phyloP scores from a whole-genome alignment of 768 basidiomycete genomes.

The Boletus sensibilis region DNA sequence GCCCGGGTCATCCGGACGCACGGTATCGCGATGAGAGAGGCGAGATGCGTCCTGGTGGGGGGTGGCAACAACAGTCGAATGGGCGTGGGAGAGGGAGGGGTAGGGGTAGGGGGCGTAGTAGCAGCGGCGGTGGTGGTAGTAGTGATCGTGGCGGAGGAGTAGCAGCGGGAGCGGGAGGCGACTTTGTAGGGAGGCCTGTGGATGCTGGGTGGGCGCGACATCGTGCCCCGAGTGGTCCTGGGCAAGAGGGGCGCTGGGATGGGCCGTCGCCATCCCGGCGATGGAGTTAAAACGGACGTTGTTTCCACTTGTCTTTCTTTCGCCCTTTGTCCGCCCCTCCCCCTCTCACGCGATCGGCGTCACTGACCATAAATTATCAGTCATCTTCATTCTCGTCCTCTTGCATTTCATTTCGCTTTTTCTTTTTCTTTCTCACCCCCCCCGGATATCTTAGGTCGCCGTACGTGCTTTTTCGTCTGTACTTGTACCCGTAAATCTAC shows the following conservation, averaged over 20 bases:
- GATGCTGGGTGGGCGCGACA: slow-evolving; percentile 41
- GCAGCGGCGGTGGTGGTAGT: slow-evolving; percentile 1
- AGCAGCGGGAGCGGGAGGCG: slow-evolving; percentile 7
- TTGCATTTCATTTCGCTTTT: neutral
- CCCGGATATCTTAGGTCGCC: slow-evolving; percentile 9
- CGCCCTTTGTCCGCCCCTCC: neutral
- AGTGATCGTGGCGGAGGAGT: neutral
- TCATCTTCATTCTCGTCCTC: slow-evolving; percentile 12
- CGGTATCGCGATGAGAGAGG: slow-evolving; percentile 34
- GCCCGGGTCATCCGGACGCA: slow-evolving; percentile 11
- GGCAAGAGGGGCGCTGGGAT: slow-evolving; percentile 27
- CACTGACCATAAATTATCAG: slow-evolving; percentile 30
- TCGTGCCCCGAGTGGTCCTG: slow-evolving; percentile 23
- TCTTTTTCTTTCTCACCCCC: neutral
- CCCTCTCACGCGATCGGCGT: neutral
- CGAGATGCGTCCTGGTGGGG: slow-evolving; percentile 31
- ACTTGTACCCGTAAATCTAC: slow-evolving; percentile 15
- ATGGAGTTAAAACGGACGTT: slow-evolving; percentile 14
- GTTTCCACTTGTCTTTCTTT: neutral
- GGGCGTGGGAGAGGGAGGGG: slow-evolving; percentile 36
- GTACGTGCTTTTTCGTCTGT: slow-evolving; percentile 8
- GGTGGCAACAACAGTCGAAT: slow-evolving; percentile 26
- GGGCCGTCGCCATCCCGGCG: slow-evolving; percentile 28
- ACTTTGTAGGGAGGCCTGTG: slow-evolving; percentile 39
- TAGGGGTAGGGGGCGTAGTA: slow-evolving; percentile 27